Conservation (phyloP, 768 basidiomycete genomes). For the Boletus patriciae region DNA sequence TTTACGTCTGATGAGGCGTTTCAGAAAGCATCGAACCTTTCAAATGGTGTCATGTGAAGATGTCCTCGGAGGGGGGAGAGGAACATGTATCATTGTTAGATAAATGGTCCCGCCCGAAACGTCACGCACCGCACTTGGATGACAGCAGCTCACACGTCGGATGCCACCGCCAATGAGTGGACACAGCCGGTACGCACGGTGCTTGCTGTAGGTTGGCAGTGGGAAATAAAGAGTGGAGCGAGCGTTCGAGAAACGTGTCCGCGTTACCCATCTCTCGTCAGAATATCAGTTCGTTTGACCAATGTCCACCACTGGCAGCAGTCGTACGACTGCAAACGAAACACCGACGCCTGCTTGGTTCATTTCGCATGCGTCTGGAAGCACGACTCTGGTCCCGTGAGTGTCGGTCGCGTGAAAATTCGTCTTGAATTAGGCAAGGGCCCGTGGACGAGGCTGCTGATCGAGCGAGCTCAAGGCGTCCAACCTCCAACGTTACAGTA, state of each 20-base stretch:
- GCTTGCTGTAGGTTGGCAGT: not conserved
- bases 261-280: not conserved
- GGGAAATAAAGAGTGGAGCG: not conserved
- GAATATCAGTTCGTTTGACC: not conserved
- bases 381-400: not conserved
- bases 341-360: too few species aligned
- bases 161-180: not conserved
- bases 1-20: conserved; percentile 13
- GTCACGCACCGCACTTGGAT: conserved; percentile 1
- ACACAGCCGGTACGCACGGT: not conserved
- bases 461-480: not conserved
- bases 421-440: conserved; percentile 3
- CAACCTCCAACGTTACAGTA: not conserved
- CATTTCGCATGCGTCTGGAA: not conserved
- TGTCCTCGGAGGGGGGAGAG: conserved; percentile 2
- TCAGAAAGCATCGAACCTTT: not conserved
- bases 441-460: not conserved
- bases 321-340: too few species aligned
- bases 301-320: too few species aligned
- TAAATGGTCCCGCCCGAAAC: not conserved
- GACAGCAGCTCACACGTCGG: conserved; percentile 3
- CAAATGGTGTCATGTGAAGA: not conserved
- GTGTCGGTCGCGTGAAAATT: conserved; percentile 10
- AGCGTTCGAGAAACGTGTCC: too few species aligned
- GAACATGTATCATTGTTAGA: not conserved